Base-by-base conservation (phyloP, 2,329 filamentous ascomycete species). In the Leptographium wingfieldii region DNA sequence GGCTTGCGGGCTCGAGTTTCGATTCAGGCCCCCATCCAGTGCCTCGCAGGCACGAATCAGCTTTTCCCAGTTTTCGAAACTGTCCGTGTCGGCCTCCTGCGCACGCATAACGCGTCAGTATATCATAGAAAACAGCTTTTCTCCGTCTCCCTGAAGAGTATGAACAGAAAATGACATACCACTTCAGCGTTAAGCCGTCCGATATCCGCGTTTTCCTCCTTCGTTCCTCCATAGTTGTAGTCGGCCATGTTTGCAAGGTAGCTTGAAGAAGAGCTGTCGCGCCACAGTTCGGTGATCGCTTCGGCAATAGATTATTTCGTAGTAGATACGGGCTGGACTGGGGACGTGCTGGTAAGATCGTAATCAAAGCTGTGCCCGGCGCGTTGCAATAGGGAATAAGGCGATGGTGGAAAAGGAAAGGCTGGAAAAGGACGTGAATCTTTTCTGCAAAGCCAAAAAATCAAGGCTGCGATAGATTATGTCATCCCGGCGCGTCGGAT, bases 21-120 rank as follows among this genome's bases (percentile, higher is more conserved):
- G 88, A 71, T 95, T 96, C 64, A 99, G 82, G 60, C 92, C 94
- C 63, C 92, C 92, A 70, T 99, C 94, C 64, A 96, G 85, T 57
- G 80, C 79, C 72, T 96, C 90, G 65, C 87, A 89, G 56, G 86
- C 85, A 67, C 85, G 85, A 66, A 96, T 85, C 60, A 97, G 83
- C 72, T 90, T 92, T 74, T 97, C 92, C 94, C 94, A 99, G 63
- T 83, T 82, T 67, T 96, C 92, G 69, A 96, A 97, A 69, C 90
- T 92, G 72, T 99, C 94, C 14, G 90, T 82, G 66, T 96, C 89
- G 66, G 74, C 71, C 63, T 84, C 80, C 81, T 84, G 64, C 12
- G 29, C 1, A 31, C n/a, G 3, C 38, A 40, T 16, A 9, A 16
- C 14, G 6, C 4, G 49, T 49, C 25, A 55, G 29, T n/a, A 49